Evolutionary conservation across 768 basidiomycete genomes (phyloP).

Genomic region (Pleurotus pulmonarius): DNA sequence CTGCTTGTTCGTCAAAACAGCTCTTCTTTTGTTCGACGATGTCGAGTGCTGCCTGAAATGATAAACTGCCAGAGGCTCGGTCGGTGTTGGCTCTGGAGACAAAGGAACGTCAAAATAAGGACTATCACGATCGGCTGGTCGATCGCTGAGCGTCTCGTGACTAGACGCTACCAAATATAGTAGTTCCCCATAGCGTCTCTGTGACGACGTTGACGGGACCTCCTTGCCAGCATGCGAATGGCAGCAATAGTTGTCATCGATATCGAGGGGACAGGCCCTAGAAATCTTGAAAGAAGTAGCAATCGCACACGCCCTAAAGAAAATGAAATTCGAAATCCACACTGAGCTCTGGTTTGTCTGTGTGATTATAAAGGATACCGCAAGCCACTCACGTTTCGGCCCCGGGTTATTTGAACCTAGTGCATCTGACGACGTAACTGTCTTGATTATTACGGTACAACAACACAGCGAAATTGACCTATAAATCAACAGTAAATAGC

Average conservation of each 20-base stretch:
- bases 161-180: background rate
- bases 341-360: too few species aligned
- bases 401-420: too few species aligned
- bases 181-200: slow-evolving; percentile 9
- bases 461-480: too few species aligned
- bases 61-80: background rate
- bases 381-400: too few species aligned
- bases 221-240: background rate
- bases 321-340: too few species aligned
- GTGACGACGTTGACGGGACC: background rate
- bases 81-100: background rate
- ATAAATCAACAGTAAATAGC: too few species aligned
- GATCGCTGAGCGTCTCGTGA: slow-evolving; percentile 1
- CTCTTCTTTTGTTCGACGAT: slow-evolving; percentile 1
- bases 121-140: background rate
- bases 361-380: too few species aligned
- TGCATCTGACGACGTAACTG: too few species aligned
- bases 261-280: background rate
- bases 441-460: too few species aligned
- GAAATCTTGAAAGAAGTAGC: too few species aligned
- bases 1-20: background rate
- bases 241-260: slow-evolving; percentile 2
- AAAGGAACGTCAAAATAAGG: slow-evolving; percentile 6
- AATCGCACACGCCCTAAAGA: too few species aligned
- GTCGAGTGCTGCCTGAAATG: background rate